Base-by-base conservation (phyloP, 1,284 basidiomycete genomes). In the Ustilago trichophora region DNA sequence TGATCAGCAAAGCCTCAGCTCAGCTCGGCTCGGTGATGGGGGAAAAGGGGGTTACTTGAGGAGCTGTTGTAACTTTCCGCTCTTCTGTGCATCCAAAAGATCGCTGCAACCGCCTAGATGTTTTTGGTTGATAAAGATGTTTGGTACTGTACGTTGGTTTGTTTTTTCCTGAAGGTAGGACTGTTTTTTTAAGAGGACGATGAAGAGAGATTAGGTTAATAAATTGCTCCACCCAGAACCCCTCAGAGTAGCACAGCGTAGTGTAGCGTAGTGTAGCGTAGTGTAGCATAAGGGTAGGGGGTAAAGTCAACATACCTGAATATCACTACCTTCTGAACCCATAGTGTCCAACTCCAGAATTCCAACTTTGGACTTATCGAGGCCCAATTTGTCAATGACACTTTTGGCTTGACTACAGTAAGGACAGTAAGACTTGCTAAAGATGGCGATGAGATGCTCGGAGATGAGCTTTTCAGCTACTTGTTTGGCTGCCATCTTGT, bases 121-220 rank as follows among this genome's bases (percentile, higher is more conserved):
- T 26, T 80, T 75, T 33, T 80, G 72, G 41, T 76, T 77, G 66
- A 84, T 82, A 53, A 82, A 84, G 65, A 84, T 80, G 64, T 80
- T 82, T 25, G 83, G 83, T 7, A 84, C 83, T 3, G 83, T 83
- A 4, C 80, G 53, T 75, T 84, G 83, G 8, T 76, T 80, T 1
- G 83, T 83, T 78, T 83, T 83, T 15, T 80, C 69, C 19, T 57
- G 66, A 25, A 84, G 74, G 67, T 83, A 83, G 34, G 67, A 70
- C 75, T 83, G 72, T 25, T 18, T 21, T 16, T 35, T 16, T 16
- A 21, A 8, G 8, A 8, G n/a, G n/a, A n/a, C n/a, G n/a, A n/a
- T n/a, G n/a, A n/a, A n/a, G n/a, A n/a, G n/a, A n/a, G n/a, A n/a
- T n/a, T n/a, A n/a, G n/a, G n/a, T n/a, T n/a, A n/a, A n/a, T n/a